Base-by-base conservation (phyloP, 2,329 filamentous ascomycete genomes). In the Alternaria arborescens region DNA sequence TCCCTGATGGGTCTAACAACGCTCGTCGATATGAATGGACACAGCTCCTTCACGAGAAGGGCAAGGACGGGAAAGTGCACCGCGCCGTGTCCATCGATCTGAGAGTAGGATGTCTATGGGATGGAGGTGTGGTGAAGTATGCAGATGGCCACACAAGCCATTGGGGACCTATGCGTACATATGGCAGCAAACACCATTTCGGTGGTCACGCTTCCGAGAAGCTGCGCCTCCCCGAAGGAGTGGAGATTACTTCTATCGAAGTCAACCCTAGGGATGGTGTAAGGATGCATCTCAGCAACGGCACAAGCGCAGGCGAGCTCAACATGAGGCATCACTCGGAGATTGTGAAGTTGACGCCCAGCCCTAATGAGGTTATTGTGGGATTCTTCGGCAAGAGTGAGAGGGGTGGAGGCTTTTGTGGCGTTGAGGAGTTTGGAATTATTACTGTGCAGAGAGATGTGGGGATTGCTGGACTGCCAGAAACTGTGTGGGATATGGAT, bases 101-200 rank as follows among this genome's bases (percentile, higher is more conserved):
- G 3, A 76, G 82, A 2, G 79, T 83, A 6, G 83, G 83, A 4
- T 75, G 70, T 41, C 66, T 72, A 7, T 78, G 84, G 41, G 82
- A 85, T 52, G 82, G 83, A 26, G 82, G 79, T 5, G 76, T 81
- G 32, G 78, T 85, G 3, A 73, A 81, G 61, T 85, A 82, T 64
- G 71, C 70, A 44, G 82, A 84, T 54, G 82, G 81, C 8, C 73
- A 76, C n/a, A 68, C 64, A 10, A 76, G 78, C 14, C 80, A 82
- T 28, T 84, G 82, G 66, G 82, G 83, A 0, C 62, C 61, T 4
- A 68, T 70, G 72, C 54, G 62, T 36, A 41, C 16, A 3, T 8
- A 65, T 20, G 73, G 72, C 1, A 60, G 68, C 0, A 69, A 71
- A 5, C 69, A 80, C 71, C 54, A 66, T 70, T 65, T 80, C 68